Base-by-base conservation (phyloP, 192 early-diverging fungal species). In the Umbelopsis sp. region DNA sequence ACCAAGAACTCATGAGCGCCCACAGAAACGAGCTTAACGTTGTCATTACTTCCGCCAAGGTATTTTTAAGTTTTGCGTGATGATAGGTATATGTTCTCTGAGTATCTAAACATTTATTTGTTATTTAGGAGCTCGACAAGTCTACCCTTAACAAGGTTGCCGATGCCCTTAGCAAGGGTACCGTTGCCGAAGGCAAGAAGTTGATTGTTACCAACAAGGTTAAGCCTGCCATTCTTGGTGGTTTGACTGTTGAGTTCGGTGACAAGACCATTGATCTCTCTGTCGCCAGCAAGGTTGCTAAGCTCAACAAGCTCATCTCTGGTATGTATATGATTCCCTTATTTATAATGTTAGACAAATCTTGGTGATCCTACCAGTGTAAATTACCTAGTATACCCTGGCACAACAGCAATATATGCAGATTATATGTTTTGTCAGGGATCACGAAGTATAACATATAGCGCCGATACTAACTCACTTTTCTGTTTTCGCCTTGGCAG, bases 251-350 rank as follows among this genome's bases (percentile, higher is more conserved):
- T 66, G 97, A 99, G 83, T 86, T 97, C 82, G 96, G 97, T 75
- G 97, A 96, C 86, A 94, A 95, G 85, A 97, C 95, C 77, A 97
- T 99, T 76, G 97, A 99, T 83, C 91, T 99, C 85, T 96, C 96
- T 22, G 95, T 96, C 67, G 90, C 95, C 34, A 90, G 93, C 85
- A 95, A 93, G 81, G 87, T 99, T 78, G 89, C 91, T 84, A 99
- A 97, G 92, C 89, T 99, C 44, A 95, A 99, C 89, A 90, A 94
- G 83, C 83, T 97, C 69, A 79, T 99, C 71, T 89, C 91, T 70
- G 92, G 82, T 85, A 82, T 70, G 72, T 72, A 21, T 54, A 29
- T 49, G 3, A 0, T n/a, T n/a, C n/a, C n/a, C n/a, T 49, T 49
- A 49, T 20, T 49, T 20, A 49, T 20, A 1, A 5, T n/a, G 47